Conservation (phyloP, 106 monocot genomes). For the Dactylorhiza incarnata region DNA sequence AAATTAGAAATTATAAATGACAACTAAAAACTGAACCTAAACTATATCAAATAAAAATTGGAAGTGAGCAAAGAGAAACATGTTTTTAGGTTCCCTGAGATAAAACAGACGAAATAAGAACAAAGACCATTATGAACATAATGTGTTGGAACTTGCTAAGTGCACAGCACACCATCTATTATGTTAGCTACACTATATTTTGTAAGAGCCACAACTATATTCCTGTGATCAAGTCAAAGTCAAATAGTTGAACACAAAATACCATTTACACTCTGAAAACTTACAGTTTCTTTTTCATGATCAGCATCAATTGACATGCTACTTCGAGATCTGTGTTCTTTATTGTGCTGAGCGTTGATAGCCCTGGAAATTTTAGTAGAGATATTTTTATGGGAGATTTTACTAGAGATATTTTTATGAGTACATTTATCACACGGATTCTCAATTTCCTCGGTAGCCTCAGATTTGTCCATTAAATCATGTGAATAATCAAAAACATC, state of each 20-base stretch:
- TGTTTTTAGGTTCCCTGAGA: background rate
- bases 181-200: background rate
- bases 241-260: background rate
- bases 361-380: background rate
- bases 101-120: background rate
- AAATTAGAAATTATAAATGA: background rate
- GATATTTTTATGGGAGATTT: background rate
- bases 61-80: background rate
- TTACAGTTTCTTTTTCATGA: background rate
- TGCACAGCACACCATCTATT: background rate
- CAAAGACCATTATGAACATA: background rate
- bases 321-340: background rate
- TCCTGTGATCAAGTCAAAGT: background rate
- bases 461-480: background rate
- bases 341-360: background rate
- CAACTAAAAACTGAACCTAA: background rate
- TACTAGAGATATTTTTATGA: background rate
- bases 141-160: background rate
- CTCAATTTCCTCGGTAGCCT: slow-evolving; percentile 4
- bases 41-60: background rate
- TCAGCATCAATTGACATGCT: background rate
- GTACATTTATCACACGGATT: background rate
- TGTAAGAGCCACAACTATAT: background rate
- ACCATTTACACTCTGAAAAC: background rate
- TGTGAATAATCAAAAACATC: slow-evolving; percentile 4